Conservation (phyloP, 1,139 yeast species). For the Fermentozyma sake region DNA sequence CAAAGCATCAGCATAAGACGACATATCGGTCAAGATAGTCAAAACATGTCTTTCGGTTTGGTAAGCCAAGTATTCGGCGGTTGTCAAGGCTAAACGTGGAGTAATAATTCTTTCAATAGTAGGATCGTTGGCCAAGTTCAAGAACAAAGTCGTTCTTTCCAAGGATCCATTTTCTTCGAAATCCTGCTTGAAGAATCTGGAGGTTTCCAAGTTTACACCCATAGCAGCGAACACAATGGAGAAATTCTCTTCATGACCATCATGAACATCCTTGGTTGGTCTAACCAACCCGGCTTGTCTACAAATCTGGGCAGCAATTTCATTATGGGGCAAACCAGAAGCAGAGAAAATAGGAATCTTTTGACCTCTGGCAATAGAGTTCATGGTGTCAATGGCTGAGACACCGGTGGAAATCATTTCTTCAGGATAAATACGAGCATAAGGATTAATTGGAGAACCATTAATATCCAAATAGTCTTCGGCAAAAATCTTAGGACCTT, state of each 20-base stretch:
- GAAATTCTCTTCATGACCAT: constrained; percentile 99
- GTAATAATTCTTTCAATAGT: constrained; percentile 99
- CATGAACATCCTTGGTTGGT: constrained; percentile 99
- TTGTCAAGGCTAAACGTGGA: constrained; percentile 98
- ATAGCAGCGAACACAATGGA: constrained; percentile 98
- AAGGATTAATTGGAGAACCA: constrained; percentile 98
- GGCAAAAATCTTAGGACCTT: constrained; percentile 97
- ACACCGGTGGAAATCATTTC: constrained; percentile 99
- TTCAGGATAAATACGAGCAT: constrained; percentile 97
- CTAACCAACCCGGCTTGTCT: constrained; percentile 99
- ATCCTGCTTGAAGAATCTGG: constrained; percentile 95
- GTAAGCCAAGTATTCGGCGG: constrained; percentile 97
- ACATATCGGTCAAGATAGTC: constrained; percentile 97
- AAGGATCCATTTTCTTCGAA: constrained; percentile 98
- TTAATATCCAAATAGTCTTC: constrained; percentile 97
- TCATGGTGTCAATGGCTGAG: constrained; percentile 98
- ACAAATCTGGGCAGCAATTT: constrained; percentile 99
- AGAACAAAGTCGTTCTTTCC: constrained; percentile 94
- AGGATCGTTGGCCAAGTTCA: constrained; percentile 98
- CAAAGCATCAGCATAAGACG: constrained; percentile 97
- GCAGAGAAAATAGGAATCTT: constrained; percentile 98
- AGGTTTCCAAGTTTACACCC: constrained; percentile 93
- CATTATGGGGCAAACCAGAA: constrained; percentile 98
- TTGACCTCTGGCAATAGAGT: constrained; percentile 99
- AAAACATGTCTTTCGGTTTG: constrained; percentile 99